Evolutionary conservation across 371 early-diverging fungal genomes (phyloP), one percentile per base, ranked within the genome.

Genomic region (Mortierella sp.): DNA sequence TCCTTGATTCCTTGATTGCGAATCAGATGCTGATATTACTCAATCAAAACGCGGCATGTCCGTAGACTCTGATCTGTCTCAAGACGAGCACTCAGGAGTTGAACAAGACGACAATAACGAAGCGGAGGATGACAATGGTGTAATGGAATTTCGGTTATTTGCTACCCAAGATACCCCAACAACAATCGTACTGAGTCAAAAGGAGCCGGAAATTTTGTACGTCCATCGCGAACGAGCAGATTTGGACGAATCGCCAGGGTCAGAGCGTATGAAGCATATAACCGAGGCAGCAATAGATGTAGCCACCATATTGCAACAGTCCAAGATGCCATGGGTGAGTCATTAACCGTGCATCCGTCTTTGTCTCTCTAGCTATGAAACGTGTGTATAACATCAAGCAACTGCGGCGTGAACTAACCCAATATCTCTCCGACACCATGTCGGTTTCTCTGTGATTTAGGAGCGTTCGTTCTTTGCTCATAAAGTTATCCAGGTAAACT

Each of bases 91-190:
- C 1, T 20, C 26, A 26, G 24, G 26, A 30, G 52, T 12, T 30
- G 4, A 10, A 37, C 28, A 26, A 12, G 5, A 11, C 28, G 52
- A 28, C n/a, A 28, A 16, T 28, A 45, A 30, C 28, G 39, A 39
- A 39, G 45, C 52, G 6, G 58, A 64, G 11, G 61, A 57, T 24
- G 57, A 73, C 43, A 65, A 58, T 3, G 66, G 70, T 1, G 72
- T 45, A 11, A 68, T 81, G 75, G 76, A 81, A 52, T 81, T 81
- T n/a, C 72, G 81, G 3, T 49, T 81, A 16, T 81, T 81, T 54
- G 72, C 81, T 5, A 59, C 70, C 24, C 73, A 81, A 24, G 76
- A 81, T 69, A 60, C 72, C 51, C 76, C 81, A 47, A 66, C 73
- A 60, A 18, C 62, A 2, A 59, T 75, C 22, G 18, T 59, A 14